These are phyloP conservation scores for Pugionium dolabratum DNA, from an alignment of 345 rosid species.

Conservation along the genomic window DNA sequence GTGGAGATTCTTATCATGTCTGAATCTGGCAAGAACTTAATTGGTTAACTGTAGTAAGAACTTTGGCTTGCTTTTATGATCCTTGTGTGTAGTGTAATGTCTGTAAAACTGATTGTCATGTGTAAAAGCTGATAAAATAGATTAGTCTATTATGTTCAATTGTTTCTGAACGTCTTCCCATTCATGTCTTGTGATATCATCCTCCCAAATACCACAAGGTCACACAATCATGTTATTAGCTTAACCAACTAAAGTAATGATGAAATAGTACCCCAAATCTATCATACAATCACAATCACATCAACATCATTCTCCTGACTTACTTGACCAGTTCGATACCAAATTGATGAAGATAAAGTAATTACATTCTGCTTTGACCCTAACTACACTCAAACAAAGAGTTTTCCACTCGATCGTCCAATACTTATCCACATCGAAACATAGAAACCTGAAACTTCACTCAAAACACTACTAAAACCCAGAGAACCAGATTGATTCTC, in stretches of 20 bases:
- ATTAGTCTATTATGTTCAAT: neutral
- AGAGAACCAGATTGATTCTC: slow-evolving; percentile 14
- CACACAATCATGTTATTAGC: neutral
- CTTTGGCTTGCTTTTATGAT: neutral
- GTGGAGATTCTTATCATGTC: neutral
- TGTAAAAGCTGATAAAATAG: too few species aligned
- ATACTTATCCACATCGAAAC: slow-evolving; percentile 28
- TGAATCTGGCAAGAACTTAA: slow-evolving; percentile 14
- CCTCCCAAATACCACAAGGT: neutral
- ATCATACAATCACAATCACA: slow-evolving; percentile 15
- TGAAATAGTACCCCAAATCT: neutral
- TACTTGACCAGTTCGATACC: slow-evolving; percentile 1
- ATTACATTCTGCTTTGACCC: slow-evolving; percentile 30
- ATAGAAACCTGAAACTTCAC: slow-evolving; percentile 32
- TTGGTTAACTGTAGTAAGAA: slow-evolving; percentile 1
- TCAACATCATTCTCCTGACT: slow-evolving; percentile 19
- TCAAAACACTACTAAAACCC: slow-evolving; percentile 24
- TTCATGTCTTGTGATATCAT: neutral
- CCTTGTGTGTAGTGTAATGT: slow-evolving; percentile 1
- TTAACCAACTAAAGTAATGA: neutral
- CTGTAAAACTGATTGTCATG: neutral
- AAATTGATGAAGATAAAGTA: slow-evolving; percentile 22
- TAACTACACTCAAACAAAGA: slow-evolving; percentile 33
- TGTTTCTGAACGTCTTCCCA: too few species aligned
- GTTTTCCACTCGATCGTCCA: slow-evolving; percentile 15